Evolutionary conservation across 2,329 filamentous ascomycete genomes (phyloP), one percentile per base, ranked within the genome.

Genomic region (Diaporthe batatas): DNA sequence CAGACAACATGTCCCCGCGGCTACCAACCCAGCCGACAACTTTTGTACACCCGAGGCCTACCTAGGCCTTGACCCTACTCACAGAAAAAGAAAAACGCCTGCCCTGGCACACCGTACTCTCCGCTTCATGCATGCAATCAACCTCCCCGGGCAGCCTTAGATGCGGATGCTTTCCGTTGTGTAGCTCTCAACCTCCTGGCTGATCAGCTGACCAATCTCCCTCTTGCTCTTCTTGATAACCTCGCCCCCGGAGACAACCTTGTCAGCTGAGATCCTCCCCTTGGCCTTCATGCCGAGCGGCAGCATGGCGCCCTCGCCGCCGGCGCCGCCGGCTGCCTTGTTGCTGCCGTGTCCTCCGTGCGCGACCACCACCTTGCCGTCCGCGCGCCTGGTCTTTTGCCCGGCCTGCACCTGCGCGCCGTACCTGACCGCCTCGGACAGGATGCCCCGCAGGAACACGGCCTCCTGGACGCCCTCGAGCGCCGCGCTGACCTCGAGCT

Each of bases 111-210:
- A 16, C 21, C 21, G 32, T 42, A 29, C 54, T 23, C 65, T 55
- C 11, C 65, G 68, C 36, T 11, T 42, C 71, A 72, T 29, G 29
- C 29, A 51, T 65, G 39, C 23, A 54, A 21, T 62, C n/a, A 57
- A 57, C 25, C 8, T n/a, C 72, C 76, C 71, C 32, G 39, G 18
- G 11, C 75, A 73, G 75, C 79, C 74, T 84, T 87, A 94, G 78
- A 94, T 85, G 68, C 88, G 82, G 77, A 97, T 91, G 82, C 91
- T 90, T 84, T 98, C 94, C 76, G 96, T 88, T 59, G 93, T 94
- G 84, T 98, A 98, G 76, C 92, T 90, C 71, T 93, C 93, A 75
- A 95, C 92, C 80, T 91, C 92, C 83, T 93, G 93, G 79, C 93
- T 94, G 79, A 93, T 90, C 81, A 97, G 83, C 82, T 93, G 90